These are phyloP conservation scores for Nakazawaea ishiwadae DNA, from an alignment of 805 yeast genomes.

Conservation along the genomic window DNA sequence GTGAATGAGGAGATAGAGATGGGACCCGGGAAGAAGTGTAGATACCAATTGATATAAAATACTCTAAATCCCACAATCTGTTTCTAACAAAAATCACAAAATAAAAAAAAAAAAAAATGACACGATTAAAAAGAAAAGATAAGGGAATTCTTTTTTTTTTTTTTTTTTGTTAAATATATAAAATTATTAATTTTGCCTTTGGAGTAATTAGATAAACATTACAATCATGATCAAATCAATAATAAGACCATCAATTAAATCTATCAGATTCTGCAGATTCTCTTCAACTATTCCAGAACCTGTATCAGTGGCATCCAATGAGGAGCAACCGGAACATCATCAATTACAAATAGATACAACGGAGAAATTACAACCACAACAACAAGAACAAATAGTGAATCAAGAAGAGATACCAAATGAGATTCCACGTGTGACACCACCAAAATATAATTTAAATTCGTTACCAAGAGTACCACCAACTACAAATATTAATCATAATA, in stretches of 20 bases:
- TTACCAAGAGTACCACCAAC: constrained; percentile 30
- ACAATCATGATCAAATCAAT: not conserved
- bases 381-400: not conserved
- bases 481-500: constrained; percentile 23
- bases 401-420: not conserved
- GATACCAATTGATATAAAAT: no score
- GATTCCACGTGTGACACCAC: not conserved
- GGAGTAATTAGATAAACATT: not conserved
- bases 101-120: not conserved
- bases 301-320: not conserved
- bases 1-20: no score
- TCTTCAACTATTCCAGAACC: not conserved
- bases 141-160: no score
- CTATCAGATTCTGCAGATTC: not conserved
- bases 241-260: not conserved
- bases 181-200: no score
- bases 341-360: not conserved
- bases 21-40: no score
- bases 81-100: not conserved
- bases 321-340: not conserved
- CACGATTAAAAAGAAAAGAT: not conserved
- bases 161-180: no score
- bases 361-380: not conserved
- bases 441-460: constrained; percentile 18
- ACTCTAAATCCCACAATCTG: not conserved